Evolutionary conservation across 2,329 filamentous ascomycete species (phyloP), one percentile per base, ranked within the genome.

Genomic region (Microcera coccophila): DNA sequence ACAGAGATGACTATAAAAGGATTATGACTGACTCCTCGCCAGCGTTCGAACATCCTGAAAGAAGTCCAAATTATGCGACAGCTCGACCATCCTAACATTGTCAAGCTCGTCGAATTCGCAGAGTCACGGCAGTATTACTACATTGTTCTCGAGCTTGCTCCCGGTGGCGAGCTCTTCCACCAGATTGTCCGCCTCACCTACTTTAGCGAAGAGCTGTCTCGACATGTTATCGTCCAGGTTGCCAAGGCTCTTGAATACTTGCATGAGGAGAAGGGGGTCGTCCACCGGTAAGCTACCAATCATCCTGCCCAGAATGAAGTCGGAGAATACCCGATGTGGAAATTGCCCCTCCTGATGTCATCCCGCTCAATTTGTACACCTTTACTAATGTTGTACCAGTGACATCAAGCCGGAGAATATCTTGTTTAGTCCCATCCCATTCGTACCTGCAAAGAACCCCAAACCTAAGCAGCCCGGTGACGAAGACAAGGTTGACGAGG

Each of bases 381-480:
- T 41, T 48, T 32, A 49, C 57, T 59, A 37, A 60, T n/a, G n/a
- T 43, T 36, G 42, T 45, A 38, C 33, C 60, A 96, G 90, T 67
- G 90, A 96, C 63, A 98, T 98, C 70, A 98, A 98, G 69, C 93
- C 93, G 0, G 93, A 98, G 68, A 98, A 98, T 61, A 82, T 98
- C 42, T 74, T 98, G 3, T 98, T 96, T 68, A 87, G 88, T 56
- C 91, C 90, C 4, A 87, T 84, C 45, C 85, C 89, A 0, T 84
- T 93, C 50, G 68, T 94, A 16, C 87, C 90, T 0, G 84, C 87
- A 5, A 91, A 84, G 62, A 74, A 82, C 41, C 89, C 88, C 1
- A 89, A 89, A 67, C 88, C 89, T 2, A 85, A 77, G 62, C 82
- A 84, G 44, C 83, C 90, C 2, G 93, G 93, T 20, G 93, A 98